phyloP scores from a whole-genome alignment of 208 protist species.

The Naegleria gruberi region DNA sequence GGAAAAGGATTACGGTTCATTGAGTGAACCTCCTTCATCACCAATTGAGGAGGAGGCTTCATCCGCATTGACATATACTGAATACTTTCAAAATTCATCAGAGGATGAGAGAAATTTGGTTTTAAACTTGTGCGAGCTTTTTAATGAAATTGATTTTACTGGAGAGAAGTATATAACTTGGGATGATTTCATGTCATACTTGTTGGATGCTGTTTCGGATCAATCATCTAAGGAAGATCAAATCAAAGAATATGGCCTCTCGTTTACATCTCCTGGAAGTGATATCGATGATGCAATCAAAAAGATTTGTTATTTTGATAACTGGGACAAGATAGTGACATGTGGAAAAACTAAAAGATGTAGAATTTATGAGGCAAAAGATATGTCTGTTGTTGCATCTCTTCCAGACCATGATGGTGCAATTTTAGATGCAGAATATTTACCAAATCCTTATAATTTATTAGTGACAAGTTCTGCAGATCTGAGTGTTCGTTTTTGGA shows the following conservation, averaged over 20 bases:
- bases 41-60: too few relatives aligned
- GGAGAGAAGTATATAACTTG: slow-evolving; percentile 20
- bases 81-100: neutral
- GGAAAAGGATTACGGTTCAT: neutral
- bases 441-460: neutral
- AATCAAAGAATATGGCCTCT: neutral
- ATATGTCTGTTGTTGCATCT: neutral
- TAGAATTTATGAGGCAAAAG: neutral
- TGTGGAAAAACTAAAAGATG: slow-evolving; percentile 12
- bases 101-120: neutral
- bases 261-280: too few relatives aligned
- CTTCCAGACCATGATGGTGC: slow-evolving; percentile 10
- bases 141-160: slow-evolving; percentile 24
- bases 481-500: neutral
- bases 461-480: slow-evolving; percentile 10
- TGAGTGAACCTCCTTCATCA: neutral
- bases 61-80: neutral
- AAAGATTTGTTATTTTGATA: slow-evolving; percentile 11
- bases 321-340: slow-evolving; percentile 14
- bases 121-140: slow-evolving; percentile 21
- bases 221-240: neutral
- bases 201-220: slow-evolving; percentile 4
- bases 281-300: slow-evolving; percentile 10
- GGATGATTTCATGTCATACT: slow-evolving; percentile 25
- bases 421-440: slow-evolving; percentile 18